Conservation (phyloP, 2,329 filamentous ascomycete species). For the Macrophomina tecta region DNA sequence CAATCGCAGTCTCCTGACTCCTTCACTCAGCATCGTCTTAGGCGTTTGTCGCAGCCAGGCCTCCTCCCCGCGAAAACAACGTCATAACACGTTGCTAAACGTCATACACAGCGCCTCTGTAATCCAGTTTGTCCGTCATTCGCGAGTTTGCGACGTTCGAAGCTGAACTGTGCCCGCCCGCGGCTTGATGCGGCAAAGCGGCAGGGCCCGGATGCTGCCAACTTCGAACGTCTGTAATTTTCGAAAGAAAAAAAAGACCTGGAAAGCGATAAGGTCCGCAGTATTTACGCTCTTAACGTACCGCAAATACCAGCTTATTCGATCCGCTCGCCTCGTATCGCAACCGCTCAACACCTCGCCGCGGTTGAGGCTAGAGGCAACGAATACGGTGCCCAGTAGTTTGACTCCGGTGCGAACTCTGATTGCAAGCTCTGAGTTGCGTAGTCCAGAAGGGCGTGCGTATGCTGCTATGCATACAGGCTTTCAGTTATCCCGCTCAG, state of each 20-base stretch:
- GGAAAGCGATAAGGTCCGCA: too few relatives aligned
- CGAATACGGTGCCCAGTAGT: too few relatives aligned
- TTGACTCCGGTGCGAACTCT: too few relatives aligned
- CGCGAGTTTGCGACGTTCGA: slow-evolving; percentile 6
- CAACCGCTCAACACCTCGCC: too few relatives aligned
- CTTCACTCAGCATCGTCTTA: background rate
- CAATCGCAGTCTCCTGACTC: background rate
- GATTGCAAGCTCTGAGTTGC: too few relatives aligned
- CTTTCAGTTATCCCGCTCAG: too few relatives aligned
- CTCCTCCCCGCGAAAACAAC: background rate
- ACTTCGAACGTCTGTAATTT: slow-evolving; percentile 3
- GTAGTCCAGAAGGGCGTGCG: too few relatives aligned
- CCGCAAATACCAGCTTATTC: too few relatives aligned
- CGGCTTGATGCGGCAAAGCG: background rate
- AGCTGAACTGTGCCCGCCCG: background rate
- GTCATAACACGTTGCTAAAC: background rate
- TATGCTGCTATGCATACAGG: too few relatives aligned
- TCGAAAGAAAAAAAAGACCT: background rate
- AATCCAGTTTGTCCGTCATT: background rate
- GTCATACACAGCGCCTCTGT: background rate
- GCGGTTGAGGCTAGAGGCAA: too few relatives aligned
- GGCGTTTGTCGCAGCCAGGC: background rate
- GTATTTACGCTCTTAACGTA: too few relatives aligned
- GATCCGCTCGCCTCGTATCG: too few relatives aligned
- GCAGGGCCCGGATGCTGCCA: background rate